phyloP scores from a whole-genome alignment of 176 grass and related monocot genomes.

The Ampelocalamus luodianensis region DNA sequence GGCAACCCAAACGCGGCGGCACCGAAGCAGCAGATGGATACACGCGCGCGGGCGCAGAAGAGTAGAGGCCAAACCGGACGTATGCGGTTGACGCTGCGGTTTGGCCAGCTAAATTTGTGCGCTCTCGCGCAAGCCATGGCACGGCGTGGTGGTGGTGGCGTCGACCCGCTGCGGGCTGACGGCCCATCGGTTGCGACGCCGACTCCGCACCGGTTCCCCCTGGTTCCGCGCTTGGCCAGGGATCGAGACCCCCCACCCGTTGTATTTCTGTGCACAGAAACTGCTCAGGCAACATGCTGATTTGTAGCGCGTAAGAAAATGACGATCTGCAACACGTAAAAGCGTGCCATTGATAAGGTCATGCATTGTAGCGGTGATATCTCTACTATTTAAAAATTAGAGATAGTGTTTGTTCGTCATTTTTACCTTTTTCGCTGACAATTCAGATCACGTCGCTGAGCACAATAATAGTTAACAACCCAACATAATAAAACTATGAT shows the following conservation, averaged over 20 bases:
- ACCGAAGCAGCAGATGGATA: background rate
- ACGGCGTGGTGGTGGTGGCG: background rate
- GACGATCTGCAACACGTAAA: background rate
- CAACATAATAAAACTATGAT: no score
- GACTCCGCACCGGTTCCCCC: slow-evolving; percentile 43
- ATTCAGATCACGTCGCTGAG: no score
- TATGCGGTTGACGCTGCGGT: background rate
- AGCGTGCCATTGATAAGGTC: background rate
- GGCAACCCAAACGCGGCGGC: background rate
- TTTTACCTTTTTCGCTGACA: no score
- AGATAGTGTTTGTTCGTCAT: no score
- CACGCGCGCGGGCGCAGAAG: no score
- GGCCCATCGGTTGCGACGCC: slow-evolving; percentile 45
- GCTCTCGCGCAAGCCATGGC: background rate
- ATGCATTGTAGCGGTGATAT: background rate
- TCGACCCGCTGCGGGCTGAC: slow-evolving; percentile 4
- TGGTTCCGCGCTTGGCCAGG: background rate
- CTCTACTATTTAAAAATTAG: no score
- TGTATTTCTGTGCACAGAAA: background rate
- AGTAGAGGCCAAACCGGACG: background rate
- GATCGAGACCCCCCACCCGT: slow-evolving; percentile 31
- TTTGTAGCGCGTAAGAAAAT: background rate
- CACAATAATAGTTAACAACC: no score
- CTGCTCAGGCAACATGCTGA: no score
- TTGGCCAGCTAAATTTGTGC: background rate